A percentile compares a stretch with the other conserved stretches of the same genome.
phyloP scores from a whole-genome alignment of 2,329 filamentous ascomycete genomes.

The Xylariomycetidae sp. region DNA sequence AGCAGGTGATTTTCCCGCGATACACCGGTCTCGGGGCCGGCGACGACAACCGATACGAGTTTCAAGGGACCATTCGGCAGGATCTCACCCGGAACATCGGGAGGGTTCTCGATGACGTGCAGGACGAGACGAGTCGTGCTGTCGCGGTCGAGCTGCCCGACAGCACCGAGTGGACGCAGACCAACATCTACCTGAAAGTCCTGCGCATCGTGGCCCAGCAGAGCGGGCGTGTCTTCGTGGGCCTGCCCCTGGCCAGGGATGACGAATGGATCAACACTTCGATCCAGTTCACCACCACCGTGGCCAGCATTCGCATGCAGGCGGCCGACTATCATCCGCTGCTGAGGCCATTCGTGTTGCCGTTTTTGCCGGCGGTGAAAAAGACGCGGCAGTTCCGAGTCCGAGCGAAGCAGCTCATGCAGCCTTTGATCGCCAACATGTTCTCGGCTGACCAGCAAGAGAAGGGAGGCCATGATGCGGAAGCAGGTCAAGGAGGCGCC shows the following conservation, averaged over 20 bases:
- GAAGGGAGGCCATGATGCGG: not conserved
- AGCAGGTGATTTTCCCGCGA: not conserved
- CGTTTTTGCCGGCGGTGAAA: not conserved
- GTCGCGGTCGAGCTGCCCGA: not conserved
- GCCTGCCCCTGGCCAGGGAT: constrained; percentile 41
- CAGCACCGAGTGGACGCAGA: constrained; percentile 42
- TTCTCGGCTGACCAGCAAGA: not conserved
- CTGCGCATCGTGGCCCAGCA: constrained; percentile 46
- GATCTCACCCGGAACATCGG: not conserved
- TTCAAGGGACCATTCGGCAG: not conserved
- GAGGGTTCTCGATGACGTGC: not conserved
- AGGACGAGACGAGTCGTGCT: not conserved
- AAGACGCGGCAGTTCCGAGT: not conserved
- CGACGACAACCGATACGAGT: not conserved
- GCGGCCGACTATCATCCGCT: not conserved
- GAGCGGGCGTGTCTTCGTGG: constrained; percentile 47
- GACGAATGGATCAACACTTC: constrained; percentile 47
- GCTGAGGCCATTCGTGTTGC: not conserved
- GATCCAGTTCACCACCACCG: constrained; percentile 39
- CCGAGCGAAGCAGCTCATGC: not conserved
- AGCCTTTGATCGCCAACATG: not conserved
- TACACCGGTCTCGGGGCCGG: not conserved
- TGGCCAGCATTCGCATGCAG: constrained; percentile 32
- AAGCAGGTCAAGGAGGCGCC: not conserved
- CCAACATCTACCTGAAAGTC: constrained; percentile 33